Evolutionary conservation across 208 protist genomes (phyloP).

Genomic region (Acanthamoeba royreba): DNA sequence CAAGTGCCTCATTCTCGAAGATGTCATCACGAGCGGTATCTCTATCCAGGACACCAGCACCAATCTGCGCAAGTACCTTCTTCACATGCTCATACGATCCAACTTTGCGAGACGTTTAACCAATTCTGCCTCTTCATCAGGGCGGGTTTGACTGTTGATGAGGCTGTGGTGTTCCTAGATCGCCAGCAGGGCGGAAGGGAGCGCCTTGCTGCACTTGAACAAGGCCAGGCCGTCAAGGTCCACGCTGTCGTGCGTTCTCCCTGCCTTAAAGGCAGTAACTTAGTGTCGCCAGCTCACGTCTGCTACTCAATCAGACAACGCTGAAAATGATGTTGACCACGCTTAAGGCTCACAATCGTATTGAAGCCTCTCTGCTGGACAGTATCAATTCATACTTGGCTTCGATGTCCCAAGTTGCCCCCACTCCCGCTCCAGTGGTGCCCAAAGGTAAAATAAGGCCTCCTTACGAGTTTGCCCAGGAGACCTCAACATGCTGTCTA

Average conservation of each 20-base stretch:
- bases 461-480: too few relatives aligned
- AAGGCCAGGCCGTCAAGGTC: slow-evolving; percentile 84
- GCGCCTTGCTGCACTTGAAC: slow-evolving; percentile 78
- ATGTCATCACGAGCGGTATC: slow-evolving; percentile 93
- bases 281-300: too few relatives aligned
- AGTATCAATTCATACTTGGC: background rate
- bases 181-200: slow-evolving; percentile 93
- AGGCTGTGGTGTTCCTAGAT: slow-evolving; percentile 92
- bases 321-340: background rate
- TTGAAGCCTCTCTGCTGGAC: slow-evolving; percentile 15
- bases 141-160: slow-evolving; percentile 84
- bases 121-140: slow-evolving; percentile 60
- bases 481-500: too few relatives aligned
- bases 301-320: too few relatives aligned
- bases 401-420: background rate
- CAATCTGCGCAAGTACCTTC: slow-evolving; percentile 60
- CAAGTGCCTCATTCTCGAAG: slow-evolving; percentile 90
- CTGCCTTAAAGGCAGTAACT: too few relatives aligned
- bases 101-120: too few relatives aligned
- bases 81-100: background rate
- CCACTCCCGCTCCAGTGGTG: background rate
- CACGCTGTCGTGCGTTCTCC: slow-evolving; percentile 83
- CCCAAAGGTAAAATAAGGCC: background rate
- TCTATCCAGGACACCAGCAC: slow-evolving; percentile 93
- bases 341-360: slow-evolving; percentile 15